Evolutionary conservation across 306 rosid species (phyloP), one percentile per base, ranked within the genome.

Genomic region (Urtica urens): DNA sequence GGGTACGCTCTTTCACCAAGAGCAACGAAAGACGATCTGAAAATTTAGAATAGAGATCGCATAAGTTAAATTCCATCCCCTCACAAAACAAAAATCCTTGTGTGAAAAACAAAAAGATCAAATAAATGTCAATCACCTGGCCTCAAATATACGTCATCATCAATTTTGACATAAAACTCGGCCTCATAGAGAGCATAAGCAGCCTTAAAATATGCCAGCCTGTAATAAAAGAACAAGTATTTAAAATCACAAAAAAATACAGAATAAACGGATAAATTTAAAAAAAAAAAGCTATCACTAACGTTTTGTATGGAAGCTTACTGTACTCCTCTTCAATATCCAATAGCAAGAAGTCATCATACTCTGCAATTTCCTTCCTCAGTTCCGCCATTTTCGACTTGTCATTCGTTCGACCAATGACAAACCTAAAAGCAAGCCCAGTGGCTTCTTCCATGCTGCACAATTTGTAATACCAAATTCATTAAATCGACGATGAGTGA

Each of bases 291-390:
- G 58, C 58, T 45, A 59, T 71, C 66, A 85, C 96, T 79, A 68
- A 86, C 99, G 99, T 92, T 82, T 86, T 92, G 74, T 92, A 78
- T 55, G 99, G 99, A 51, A 92, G 99, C 79, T 78, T 92, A 75
- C 93, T 82, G 67, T 92, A 92, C 94, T 92, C 93, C 85, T 86
- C 99, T 78, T 92, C 83, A 10, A 86, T 73, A 74, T 92, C 99
- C 79, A 92, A 45, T 22, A 63, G 74, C 81, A 92, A 58, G 69
- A 92, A 85, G 57, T 92, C 99, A 37, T 92, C 94, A 17, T 78
- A 79, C 60, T 65, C 62, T 3, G 86, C 83, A 16, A 82, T 51
- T 70, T 92, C 99, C 62, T 47, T 75, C 51, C 48, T 66, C 35
- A 92, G 96, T 19, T 78, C 81, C 14, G 58, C 41, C 96, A 86